Conservation (phyloP, 257 asterid genomes). For the Capsicum pubescens region DNA sequence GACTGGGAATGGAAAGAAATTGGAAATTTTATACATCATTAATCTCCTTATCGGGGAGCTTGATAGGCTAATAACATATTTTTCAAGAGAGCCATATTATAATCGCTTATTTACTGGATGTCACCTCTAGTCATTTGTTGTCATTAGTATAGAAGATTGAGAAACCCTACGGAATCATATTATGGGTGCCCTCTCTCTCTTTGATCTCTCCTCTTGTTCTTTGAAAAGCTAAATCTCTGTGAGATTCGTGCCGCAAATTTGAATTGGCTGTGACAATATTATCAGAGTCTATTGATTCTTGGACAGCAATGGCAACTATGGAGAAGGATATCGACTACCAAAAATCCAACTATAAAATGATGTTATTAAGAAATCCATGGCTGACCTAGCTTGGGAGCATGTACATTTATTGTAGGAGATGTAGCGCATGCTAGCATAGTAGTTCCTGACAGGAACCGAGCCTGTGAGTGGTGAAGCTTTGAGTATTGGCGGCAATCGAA, state of each 20-base stretch:
- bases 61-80: neutral
- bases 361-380: neutral
- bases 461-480: neutral
- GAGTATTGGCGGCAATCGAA: neutral
- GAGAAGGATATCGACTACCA: slow-evolving; percentile 16
- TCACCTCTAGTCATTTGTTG: neutral
- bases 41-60: neutral
- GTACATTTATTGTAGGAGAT: neutral
- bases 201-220: neutral
- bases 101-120: neutral
- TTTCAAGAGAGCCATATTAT: neutral
- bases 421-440: slow-evolving; percentile 4
- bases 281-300: neutral
- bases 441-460: neutral
- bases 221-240: slow-evolving; percentile 8
- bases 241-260: neutral
- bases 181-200: neutral
- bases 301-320: neutral
- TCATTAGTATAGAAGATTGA: neutral
- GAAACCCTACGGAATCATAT: neutral
- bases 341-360: neutral
- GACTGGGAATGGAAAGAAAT: neutral
- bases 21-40: neutral
- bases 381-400: neutral
- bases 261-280: neutral